Percentiles rank a stretch among this genome's conserved stretches.
phyloP scores from a whole-genome alignment of 805 yeast genomes.

The Saccharomycopsis oosterbeekiorum region DNA sequence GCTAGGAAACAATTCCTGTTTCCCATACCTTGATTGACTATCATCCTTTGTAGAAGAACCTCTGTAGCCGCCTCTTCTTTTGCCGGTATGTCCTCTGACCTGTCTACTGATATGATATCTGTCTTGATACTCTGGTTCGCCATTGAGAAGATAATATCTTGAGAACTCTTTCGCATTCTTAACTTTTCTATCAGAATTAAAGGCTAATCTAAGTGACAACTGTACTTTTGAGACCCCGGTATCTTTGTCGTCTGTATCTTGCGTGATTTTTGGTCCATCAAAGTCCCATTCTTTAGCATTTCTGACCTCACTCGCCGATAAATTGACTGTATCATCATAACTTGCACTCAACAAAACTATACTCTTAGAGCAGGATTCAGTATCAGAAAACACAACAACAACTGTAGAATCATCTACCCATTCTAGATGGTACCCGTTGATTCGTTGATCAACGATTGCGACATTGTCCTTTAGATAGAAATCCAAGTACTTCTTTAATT shows the following conservation, averaged over 20 bases:
- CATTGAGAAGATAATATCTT: slow-evolving; percentile 57
- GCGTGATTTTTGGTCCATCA: slow-evolving; percentile 11
- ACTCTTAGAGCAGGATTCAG: slow-evolving; percentile 25
- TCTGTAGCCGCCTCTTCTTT: background rate
- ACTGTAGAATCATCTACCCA: slow-evolving; percentile 61
- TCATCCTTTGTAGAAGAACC: background rate
- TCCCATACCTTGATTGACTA: background rate
- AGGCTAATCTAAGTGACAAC: slow-evolving; percentile 40
- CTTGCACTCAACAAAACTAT: slow-evolving; percentile 28
- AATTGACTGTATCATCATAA: slow-evolving; percentile 14
- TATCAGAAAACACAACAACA: slow-evolving; percentile 31
- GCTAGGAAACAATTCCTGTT: background rate
- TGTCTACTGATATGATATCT: background rate
- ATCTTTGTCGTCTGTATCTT: slow-evolving; percentile 26
- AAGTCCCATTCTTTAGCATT: slow-evolving; percentile 22
- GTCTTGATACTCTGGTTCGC: slow-evolving; percentile 46
- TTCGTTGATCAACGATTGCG: slow-evolving; percentile 12
- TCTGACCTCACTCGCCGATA: slow-evolving; percentile 19
- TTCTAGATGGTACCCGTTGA: slow-evolving; percentile 31
- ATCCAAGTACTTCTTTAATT: slow-evolving; percentile 47
- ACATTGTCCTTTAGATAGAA: slow-evolving; percentile 30
- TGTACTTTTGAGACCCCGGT: slow-evolving; percentile 27
- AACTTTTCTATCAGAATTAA: slow-evolving; percentile 45
- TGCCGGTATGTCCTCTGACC: background rate
- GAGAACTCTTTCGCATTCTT: slow-evolving; percentile 48